These are phyloP conservation scores for Pilaira anomala DNA, from an alignment of 192 early-diverging fungal species.

Conservation along the genomic window DNA sequence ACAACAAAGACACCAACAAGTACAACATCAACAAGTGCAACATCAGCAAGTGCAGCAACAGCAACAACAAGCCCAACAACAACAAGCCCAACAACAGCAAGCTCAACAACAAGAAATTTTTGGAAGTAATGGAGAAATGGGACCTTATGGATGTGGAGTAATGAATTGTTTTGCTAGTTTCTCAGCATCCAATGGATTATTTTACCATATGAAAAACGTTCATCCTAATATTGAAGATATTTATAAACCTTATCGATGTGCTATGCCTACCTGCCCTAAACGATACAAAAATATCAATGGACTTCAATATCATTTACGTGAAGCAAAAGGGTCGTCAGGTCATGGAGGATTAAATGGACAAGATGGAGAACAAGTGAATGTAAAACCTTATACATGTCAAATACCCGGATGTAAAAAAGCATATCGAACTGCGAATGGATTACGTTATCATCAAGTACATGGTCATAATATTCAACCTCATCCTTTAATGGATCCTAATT, in stretches of 20 bases:
- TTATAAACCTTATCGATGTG: constrained; percentile 65
- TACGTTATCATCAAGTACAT: constrained; percentile 39
- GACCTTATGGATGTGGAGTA: constrained; percentile 41
- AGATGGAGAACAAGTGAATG: background rate
- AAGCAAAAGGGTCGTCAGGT: constrained; percentile 46
- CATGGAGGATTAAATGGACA: constrained; percentile 18
- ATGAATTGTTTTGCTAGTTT: constrained; percentile 33
- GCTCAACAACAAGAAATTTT: constrained; percentile 20
- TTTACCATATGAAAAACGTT: constrained; percentile 44
- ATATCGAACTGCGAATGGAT: constrained; percentile 41
- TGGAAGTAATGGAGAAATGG: constrained; percentile 8
- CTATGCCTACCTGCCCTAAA: constrained; percentile 61
- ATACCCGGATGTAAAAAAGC: constrained; percentile 40
- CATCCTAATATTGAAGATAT: constrained; percentile 35
- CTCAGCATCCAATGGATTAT: constrained; percentile 37
- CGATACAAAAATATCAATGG: constrained; percentile 84
- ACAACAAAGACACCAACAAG: constrained; percentile 4
- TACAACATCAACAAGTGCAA: background rate
- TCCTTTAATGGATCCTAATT: background rate
- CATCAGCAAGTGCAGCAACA: constrained; percentile 3
- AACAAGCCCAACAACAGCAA: background rate
- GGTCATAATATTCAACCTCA: constrained; percentile 20
- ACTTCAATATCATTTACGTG: constrained; percentile 74
- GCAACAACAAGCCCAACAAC: background rate
- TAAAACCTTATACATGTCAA: constrained; percentile 37